Conservation (phyloP, 352 stramenopile genomes). For the Globisporangium irregulare region DNA sequence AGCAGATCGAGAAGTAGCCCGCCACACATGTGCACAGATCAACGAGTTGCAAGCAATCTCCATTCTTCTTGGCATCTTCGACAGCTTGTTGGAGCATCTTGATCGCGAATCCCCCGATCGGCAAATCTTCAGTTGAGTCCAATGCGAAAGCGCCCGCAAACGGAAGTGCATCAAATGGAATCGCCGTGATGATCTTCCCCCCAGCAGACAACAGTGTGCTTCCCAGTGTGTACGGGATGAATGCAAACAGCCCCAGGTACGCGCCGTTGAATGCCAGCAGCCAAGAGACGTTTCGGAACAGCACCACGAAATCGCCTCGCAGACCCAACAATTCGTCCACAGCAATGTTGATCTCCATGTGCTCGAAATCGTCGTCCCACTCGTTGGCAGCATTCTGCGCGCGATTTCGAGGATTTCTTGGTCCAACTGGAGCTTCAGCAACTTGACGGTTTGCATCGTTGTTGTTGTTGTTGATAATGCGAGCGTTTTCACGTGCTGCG, state of each 20-base stretch:
- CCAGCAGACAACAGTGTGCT: constrained; percentile 83
- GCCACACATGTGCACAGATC: constrained; percentile 78
- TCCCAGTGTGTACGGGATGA: constrained; percentile 94
- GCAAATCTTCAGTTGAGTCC: constrained; percentile 21
- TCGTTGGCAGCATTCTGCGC: constrained; percentile 33
- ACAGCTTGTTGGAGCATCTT: constrained; percentile 56
- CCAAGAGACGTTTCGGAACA: constrained; percentile 97
- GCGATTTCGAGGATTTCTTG: constrained; percentile 32
- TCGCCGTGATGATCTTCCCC: constrained; percentile 51
- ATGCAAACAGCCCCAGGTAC: constrained; percentile 96
- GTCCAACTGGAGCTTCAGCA: constrained; percentile 20
- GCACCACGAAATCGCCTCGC: constrained; percentile 89
- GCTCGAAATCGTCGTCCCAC: constrained; percentile 88
- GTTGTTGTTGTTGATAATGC: constrained; percentile 5
- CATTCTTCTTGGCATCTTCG: constrained; percentile 52
- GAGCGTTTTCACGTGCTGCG: neutral
- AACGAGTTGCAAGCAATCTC: constrained; percentile 83
- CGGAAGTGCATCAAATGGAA: constrained; percentile 35
- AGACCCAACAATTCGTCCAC: constrained; percentile 97
- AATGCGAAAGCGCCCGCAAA: constrained; percentile 22
- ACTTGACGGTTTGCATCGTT: constrained; percentile 11
- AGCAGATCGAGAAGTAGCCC: constrained; percentile 81
- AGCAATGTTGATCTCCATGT: constrained; percentile 94
- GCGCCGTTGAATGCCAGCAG: constrained; percentile 96
- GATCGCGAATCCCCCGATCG: constrained; percentile 40